These are phyloP conservation scores for Rhynchosporium graminicola DNA, from an alignment of 2,329 filamentous ascomycete genomes.

Conservation along the genomic window DNA sequence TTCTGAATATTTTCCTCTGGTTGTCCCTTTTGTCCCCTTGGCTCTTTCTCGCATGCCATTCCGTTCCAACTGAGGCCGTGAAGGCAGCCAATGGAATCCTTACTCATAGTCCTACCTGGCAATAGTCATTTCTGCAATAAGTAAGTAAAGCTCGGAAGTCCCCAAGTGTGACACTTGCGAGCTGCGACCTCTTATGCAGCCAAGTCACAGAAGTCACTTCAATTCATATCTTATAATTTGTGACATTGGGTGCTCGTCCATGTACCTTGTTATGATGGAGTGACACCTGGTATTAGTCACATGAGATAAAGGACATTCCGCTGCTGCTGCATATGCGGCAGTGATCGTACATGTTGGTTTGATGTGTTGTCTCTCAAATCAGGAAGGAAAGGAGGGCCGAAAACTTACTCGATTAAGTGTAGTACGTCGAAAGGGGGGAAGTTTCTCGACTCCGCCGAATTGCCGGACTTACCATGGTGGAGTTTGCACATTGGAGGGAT, in stretches of 20 bases:
- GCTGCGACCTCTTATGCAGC: conserved; percentile 6
- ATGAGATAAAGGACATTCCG: background rate
- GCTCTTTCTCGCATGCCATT: background rate
- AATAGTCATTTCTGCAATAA: too few species aligned
- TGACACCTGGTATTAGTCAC: background rate
- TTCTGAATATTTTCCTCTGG: background rate
- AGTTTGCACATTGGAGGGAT: background rate
- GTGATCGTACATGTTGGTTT: conserved; percentile 4
- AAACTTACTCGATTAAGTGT: background rate
- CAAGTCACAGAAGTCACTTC: background rate
- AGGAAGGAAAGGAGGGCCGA: background rate
- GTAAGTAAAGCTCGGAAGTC: too few species aligned
- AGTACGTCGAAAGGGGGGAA: background rate
- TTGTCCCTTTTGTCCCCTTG: background rate
- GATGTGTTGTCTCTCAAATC: background rate
- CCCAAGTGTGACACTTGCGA: background rate
- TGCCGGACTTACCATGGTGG: background rate
- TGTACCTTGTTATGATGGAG: conserved; percentile 5
- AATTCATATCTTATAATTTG: conserved; percentile 1
- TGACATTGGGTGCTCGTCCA: conserved; percentile 5
- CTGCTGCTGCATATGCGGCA: background rate
- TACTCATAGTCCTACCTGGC: too few species aligned
- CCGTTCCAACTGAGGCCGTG: too few species aligned
- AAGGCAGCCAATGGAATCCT: too few species aligned
- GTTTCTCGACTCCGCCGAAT: background rate